Conservation (phyloP, 345 rosid genomes). For the Syzygium jambos region DNA sequence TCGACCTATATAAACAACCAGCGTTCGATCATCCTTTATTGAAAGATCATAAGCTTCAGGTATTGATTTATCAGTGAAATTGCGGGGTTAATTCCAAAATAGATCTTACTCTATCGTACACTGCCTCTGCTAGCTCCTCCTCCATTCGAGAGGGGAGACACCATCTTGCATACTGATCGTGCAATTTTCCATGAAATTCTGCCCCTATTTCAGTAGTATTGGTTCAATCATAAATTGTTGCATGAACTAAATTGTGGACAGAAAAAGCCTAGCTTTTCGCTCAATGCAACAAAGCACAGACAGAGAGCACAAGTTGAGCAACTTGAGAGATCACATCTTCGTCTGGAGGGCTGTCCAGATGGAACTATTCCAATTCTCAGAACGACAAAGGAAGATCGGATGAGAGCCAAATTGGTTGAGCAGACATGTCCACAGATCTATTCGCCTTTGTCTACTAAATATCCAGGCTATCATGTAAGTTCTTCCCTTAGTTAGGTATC, state of each 20-base stretch:
- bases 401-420: not conserved
- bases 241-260: not conserved
- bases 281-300: not conserved
- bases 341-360: not conserved
- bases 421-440: not conserved
- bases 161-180: too few relatives aligned
- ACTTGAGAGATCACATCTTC: not conserved
- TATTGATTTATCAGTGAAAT: not conserved
- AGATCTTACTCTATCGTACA: not conserved
- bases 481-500: not conserved
- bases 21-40: not conserved
- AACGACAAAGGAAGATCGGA: not conserved
- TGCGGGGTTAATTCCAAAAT: not conserved
- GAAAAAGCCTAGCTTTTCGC: not conserved
- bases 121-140: too few relatives aligned
- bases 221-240: too few relatives aligned
- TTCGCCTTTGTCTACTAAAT: not conserved
- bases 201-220: too few relatives aligned
- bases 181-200: too few relatives aligned
- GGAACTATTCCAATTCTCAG: not conserved
- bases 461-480: not conserved
- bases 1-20: not conserved
- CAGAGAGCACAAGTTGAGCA: not conserved
- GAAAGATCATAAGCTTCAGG: not conserved
- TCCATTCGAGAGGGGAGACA: too few relatives aligned